phyloP scores from a whole-genome alignment of 2,329 filamentous ascomycete species.

The Aspergillus hiratsukae region DNA sequence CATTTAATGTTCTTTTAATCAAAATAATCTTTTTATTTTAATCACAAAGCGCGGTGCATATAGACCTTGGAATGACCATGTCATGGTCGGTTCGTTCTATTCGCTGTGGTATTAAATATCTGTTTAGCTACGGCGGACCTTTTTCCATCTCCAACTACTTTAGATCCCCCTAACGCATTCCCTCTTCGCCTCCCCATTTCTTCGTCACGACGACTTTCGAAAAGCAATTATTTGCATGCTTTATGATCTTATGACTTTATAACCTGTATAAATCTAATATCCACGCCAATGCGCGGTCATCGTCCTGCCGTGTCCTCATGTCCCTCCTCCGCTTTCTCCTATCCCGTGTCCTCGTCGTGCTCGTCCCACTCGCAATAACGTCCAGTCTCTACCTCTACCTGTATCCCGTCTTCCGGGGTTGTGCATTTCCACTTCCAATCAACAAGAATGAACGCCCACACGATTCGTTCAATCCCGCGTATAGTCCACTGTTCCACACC shows the following conservation, averaged over 20 bases:
- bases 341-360: slow-evolving; percentile 43
- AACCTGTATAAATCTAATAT: background rate
- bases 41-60: background rate
- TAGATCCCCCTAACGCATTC: too few relatives aligned
- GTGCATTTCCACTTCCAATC: slow-evolving; percentile 64
- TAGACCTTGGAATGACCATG: background rate
- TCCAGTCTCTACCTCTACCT: slow-evolving; percentile 78
- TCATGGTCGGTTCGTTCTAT: too few relatives aligned
- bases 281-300: slow-evolving; percentile 1
- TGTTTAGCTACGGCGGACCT: too few relatives aligned
- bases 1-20: background rate
- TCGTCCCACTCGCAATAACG: slow-evolving; percentile 63
- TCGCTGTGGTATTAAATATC: too few relatives aligned
- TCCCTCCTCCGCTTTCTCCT: slow-evolving; percentile 47
- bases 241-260: background rate
- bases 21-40: background rate
- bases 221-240: background rate
- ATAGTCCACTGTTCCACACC: slow-evolving; percentile 29
- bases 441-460: slow-evolving; percentile 4
- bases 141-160: background rate
- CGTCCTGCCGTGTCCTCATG: slow-evolving; percentile 38
- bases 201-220: background rate
- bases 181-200: background rate
- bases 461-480: background rate
- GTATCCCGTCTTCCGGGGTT: slow-evolving; percentile 76